Percentiles rank a stretch among this genome's conserved stretches.
phyloP scores from a whole-genome alignment of 257 asterid species.

The Nyctanthes arbortristis region DNA sequence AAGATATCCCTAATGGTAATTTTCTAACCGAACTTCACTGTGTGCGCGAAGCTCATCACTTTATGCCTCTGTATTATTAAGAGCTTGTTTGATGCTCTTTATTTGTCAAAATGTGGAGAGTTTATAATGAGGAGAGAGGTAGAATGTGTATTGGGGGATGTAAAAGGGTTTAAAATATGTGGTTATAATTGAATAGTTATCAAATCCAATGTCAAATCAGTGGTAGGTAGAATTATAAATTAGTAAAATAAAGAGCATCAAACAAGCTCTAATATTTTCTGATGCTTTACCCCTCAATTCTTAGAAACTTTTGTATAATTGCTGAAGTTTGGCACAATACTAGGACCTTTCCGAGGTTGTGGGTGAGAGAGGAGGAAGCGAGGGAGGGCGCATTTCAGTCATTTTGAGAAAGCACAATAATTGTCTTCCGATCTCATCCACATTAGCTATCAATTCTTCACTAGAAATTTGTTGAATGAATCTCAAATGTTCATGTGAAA shows the following conservation, averaged over 20 bases:
- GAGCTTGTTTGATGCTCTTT: slow-evolving; percentile 3
- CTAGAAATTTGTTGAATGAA: not conserved
- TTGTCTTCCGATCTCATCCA: no score
- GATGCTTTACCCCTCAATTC: not conserved
- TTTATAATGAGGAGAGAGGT: no score
- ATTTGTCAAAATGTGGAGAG: no score
- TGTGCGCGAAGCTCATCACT: not conserved
- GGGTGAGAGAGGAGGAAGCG: not conserved
- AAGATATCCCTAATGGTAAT: slow-evolving; percentile 95
- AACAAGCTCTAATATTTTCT: no score
- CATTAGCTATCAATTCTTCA: no score
- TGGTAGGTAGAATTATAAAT: no score
- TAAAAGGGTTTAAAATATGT: no score
- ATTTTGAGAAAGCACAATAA: not conserved
- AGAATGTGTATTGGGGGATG: no score
- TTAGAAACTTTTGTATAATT: not conserved
- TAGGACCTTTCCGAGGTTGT: not conserved
- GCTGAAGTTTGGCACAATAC: slow-evolving; percentile 2
- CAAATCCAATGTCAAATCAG: no score
- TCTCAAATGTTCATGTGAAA: not conserved
- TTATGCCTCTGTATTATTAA: not conserved
- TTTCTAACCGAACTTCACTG: slow-evolving; percentile 12
- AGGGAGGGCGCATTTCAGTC: not conserved
- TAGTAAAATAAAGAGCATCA: no score
- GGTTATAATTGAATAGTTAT: no score